Evolutionary conservation across 257 asterid species (phyloP).

Genomic region (Solanum piurae): DNA sequence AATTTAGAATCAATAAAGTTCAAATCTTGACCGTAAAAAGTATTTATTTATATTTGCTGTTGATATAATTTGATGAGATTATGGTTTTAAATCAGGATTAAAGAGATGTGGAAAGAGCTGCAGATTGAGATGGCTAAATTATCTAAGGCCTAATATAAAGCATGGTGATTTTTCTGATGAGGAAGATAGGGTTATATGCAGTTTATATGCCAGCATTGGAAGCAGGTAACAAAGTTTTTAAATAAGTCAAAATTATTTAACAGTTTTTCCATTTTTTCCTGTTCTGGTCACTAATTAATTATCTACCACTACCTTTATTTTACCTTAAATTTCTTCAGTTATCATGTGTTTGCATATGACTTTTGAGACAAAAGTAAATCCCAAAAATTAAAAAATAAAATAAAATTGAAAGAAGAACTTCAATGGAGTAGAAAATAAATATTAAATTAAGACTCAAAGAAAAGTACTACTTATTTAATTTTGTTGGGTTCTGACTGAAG

Average conservation of each 20-base stretch:
- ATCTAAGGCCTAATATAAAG: slow-evolving; percentile 12
- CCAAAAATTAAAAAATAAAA: not conserved
- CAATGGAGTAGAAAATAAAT: not conserved
- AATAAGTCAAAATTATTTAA: not conserved
- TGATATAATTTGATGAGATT: not conserved
- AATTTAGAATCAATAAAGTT: not conserved
- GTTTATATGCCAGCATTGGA: slow-evolving; percentile 14
- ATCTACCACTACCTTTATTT: not conserved
- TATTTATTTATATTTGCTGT: not conserved
- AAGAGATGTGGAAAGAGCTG: slow-evolving; percentile 21
- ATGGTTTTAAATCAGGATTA: slow-evolving; percentile 2
- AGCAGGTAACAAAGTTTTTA: slow-evolving; percentile 8
- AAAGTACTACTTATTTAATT: not conserved
- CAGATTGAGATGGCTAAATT: slow-evolving; percentile 20
- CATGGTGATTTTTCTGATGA: slow-evolving; percentile 18
- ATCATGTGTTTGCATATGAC: not conserved
- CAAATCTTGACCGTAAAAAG: not conserved
- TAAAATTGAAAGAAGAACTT: not conserved
- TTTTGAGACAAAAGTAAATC: not conserved
- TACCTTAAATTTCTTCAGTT: not conserved
- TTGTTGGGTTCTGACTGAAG: no score
- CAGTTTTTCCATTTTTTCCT: not conserved
- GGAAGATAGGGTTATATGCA: slow-evolving; percentile 16
- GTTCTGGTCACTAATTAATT: not conserved
- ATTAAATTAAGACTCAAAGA: not conserved